Percentiles rank a stretch among this genome's conserved stretches.
Conservation (phyloP, 805 yeast genomes). For the Suhomyces canberraensis region DNA sequence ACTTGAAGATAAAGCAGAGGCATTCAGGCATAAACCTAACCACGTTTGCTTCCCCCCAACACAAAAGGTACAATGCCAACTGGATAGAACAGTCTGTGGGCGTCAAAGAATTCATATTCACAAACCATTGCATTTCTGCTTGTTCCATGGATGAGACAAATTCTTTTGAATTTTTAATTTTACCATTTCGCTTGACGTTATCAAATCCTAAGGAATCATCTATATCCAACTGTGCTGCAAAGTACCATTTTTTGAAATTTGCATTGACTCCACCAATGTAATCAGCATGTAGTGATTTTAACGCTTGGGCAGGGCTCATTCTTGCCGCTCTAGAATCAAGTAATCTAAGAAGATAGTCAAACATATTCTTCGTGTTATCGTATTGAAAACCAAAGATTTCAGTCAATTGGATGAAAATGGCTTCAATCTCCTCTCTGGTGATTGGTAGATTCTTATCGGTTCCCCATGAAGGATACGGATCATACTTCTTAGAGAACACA, state of each 20-base stretch:
- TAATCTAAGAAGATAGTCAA: slow-evolving; percentile 58
- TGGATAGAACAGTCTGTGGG: slow-evolving; percentile 60
- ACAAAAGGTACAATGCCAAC: slow-evolving; percentile 62
- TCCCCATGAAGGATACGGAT: slow-evolving; percentile 57
- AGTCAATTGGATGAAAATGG: slow-evolving; percentile 50
- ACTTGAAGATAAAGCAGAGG: slow-evolving; percentile 76
- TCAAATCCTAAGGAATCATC: slow-evolving; percentile 46
- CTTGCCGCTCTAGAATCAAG: slow-evolving; percentile 70
- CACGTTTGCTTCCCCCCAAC: slow-evolving; percentile 92
- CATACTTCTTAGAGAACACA: slow-evolving; percentile 41
- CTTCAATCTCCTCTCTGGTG: slow-evolving; percentile 51
- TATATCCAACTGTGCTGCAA: slow-evolving; percentile 67
- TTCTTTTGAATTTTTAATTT: slow-evolving; percentile 9
- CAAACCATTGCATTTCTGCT: slow-evolving; percentile 52
- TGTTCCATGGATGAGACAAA: slow-evolving; percentile 17
- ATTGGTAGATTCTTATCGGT: slow-evolving; percentile 44
- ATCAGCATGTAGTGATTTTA: slow-evolving; percentile 64
- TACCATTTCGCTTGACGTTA: slow-evolving; percentile 23
- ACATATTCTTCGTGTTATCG: slow-evolving; percentile 65
- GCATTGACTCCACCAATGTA: slow-evolving; percentile 71
- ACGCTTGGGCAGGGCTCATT: slow-evolving; percentile 53
- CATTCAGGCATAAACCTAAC: slow-evolving; percentile 88
- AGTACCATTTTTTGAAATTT: slow-evolving; percentile 73
- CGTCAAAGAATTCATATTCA: slow-evolving; percentile 46
- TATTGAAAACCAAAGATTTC: slow-evolving; percentile 65